Evolutionary conservation across 2,329 filamentous ascomycete genomes (phyloP).

Genomic region (Pseudohalonectria lignicola): DNA sequence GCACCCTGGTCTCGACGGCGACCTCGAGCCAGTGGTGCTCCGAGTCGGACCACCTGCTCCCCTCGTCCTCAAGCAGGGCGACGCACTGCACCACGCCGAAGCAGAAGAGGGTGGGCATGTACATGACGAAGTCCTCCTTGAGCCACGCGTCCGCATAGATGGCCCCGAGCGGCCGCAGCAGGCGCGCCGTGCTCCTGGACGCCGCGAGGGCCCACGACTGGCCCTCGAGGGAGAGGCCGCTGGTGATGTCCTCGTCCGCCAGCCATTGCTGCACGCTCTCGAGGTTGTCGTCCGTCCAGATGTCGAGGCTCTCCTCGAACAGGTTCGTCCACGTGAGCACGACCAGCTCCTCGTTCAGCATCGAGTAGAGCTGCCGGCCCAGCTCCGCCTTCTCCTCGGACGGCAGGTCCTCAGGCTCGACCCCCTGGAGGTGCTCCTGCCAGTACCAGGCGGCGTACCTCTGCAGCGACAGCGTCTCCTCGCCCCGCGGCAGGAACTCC

Average conservation of each 20-base stretch:
- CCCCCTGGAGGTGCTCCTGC: conserved; percentile 2
- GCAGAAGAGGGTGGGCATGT: conserved; percentile 4
- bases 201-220: conserved; percentile 1
- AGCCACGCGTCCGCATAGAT: conserved; percentile 2
- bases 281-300: conserved; percentile 3
- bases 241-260: neutral
- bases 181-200: neutral
- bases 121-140: conserved; percentile 1
- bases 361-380: neutral
- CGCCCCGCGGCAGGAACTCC: neutral
- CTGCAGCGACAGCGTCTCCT: conserved; percentile 1
- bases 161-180: conserved; percentile 1
- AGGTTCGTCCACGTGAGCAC: conserved; percentile 3
- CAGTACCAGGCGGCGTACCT: conserved; percentile 3
- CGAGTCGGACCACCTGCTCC: neutral
- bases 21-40: neutral
- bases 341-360: conserved; percentile 2
- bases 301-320: conserved; percentile 3
- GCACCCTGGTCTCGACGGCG: neutral
- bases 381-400: neutral
- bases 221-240: neutral
- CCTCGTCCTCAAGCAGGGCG: conserved; percentile 1
- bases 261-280: conserved; percentile 2
- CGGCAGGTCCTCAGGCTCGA: neutral
- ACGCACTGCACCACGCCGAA: conserved; percentile 3